Conservation (phyloP, 2,329 filamentous ascomycete species). For the Dendryphion nanum region DNA sequence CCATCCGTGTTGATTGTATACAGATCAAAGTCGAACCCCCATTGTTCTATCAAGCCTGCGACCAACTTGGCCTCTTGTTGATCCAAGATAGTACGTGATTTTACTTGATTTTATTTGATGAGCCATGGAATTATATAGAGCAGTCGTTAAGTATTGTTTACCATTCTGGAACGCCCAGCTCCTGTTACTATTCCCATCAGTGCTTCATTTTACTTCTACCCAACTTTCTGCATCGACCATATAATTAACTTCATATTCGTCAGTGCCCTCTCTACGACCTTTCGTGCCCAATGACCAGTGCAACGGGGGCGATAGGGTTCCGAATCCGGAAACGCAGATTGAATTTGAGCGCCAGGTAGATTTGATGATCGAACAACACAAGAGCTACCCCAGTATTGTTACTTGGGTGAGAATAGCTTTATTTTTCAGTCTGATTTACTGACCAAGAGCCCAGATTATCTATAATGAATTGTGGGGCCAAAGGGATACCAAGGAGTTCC, state of each 20-base stretch:
- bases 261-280: slow-evolving; percentile 60
- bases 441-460: slow-evolving; percentile 48
- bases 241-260: no score
- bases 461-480: slow-evolving; percentile 76
- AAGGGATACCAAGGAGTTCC: slow-evolving; percentile 47
- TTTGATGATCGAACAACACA: slow-evolving; percentile 61
- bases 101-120: no score
- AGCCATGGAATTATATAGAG: no score
- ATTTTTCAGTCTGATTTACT: background rate
- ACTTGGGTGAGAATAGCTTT: slow-evolving; percentile 52
- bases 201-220: no score
- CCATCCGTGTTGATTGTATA: slow-evolving; percentile 1
- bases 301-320: slow-evolving; percentile 3
- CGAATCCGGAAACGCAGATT: slow-evolving; percentile 51
- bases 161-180: no score
- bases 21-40: slow-evolving; percentile 67
- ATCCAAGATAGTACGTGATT: slow-evolving; percentile 75
- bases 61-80: slow-evolving; percentile 63
- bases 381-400: slow-evolving; percentile 63
- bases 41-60: slow-evolving; percentile 67
- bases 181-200: no score
- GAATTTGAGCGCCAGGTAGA: slow-evolving; percentile 66
- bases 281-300: slow-evolving; percentile 15
- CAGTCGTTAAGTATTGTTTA: no score
- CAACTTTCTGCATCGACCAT: no score